A percentile compares a stretch with the other conserved stretches of the same genome.
phyloP scores from a whole-genome alignment of 2,329 filamentous ascomycete species.

The Magnaporthales sp. region DNA sequence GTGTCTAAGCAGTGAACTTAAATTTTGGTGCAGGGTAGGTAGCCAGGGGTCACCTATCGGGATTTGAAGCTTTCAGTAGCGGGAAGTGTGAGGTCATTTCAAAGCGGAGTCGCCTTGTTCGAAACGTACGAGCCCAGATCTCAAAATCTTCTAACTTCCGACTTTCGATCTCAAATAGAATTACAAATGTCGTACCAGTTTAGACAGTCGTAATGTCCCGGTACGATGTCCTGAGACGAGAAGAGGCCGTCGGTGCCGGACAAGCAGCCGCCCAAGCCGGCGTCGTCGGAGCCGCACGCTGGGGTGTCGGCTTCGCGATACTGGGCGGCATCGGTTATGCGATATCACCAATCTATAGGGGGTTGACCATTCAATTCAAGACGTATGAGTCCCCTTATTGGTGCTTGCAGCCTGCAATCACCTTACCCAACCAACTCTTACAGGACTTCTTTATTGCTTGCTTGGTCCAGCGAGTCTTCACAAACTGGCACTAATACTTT shows the following conservation, averaged over 20 bases:
- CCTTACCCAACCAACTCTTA: neutral
- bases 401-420: neutral
- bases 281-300: conserved; percentile 58
- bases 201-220: neutral
- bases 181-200: neutral
- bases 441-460: neutral
- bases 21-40: neutral
- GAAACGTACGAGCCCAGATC: neutral
- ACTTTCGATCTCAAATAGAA: neutral
- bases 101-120: neutral
- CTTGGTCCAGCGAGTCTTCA: neutral
- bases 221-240: conserved; percentile 51
- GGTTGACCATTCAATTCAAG: conserved; percentile 68
- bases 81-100: neutral
- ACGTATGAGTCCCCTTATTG: conserved; percentile 41
- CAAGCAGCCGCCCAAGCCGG: conserved; percentile 65
- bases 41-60: neutral
- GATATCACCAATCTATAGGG: conserved; percentile 63
- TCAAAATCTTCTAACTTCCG: neutral
- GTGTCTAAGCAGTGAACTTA: neutral
- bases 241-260: conserved; percentile 60
- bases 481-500: conserved; percentile 1
- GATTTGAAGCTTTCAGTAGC: neutral
- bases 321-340: conserved; percentile 54
- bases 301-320: conserved; percentile 57